A percentile compares a stretch with the other conserved stretches of the same genome.
Conservation (phyloP, 305 asterid species). For the Rubia balearica region DNA sequence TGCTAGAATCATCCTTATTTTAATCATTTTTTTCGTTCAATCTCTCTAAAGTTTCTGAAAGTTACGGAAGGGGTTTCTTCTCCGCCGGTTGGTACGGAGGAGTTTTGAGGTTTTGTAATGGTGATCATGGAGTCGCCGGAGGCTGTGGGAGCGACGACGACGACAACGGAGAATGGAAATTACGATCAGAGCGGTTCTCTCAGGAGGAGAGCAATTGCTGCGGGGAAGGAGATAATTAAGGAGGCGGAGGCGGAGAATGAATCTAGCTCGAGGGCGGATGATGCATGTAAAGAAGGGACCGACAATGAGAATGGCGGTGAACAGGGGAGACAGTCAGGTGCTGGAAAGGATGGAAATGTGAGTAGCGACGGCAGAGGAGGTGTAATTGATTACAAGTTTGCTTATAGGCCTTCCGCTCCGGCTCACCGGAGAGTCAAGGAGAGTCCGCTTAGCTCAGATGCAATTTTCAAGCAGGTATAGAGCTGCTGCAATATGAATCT, state of each 20-base stretch:
- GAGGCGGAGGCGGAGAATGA: constrained; percentile 15
- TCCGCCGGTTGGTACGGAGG: not conserved
- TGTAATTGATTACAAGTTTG: constrained; percentile 33
- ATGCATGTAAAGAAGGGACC: constrained; percentile 14
- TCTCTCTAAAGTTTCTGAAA: not conserved
- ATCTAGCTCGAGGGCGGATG: constrained; percentile 16
- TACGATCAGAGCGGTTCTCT: constrained; percentile 17
- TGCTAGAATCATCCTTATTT: constrained; percentile 1
- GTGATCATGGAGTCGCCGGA: constrained; percentile 31
- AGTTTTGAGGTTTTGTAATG: constrained; percentile 7
- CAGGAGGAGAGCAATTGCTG: constrained; percentile 21
- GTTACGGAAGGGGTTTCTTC: not conserved
- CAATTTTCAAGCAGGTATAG: constrained; percentile 72
- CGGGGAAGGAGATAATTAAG: constrained; percentile 8
- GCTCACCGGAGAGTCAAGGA: constrained; percentile 80
- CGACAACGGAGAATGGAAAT: constrained; percentile 2
- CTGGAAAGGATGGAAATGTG: constrained; percentile 28
- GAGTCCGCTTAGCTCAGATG: constrained; percentile 94
- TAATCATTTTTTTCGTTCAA: not conserved
- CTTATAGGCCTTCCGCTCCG: constrained; percentile 75
- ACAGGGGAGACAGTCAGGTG: constrained; percentile 12
- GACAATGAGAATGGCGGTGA: constrained; percentile 17
- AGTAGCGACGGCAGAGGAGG: constrained; percentile 33
- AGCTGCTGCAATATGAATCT: not conserved
- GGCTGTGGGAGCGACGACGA: constrained; percentile 2